Evolutionary conservation across 2,329 filamentous ascomycete species (phyloP).

Genomic region (Gyromitra esculenta): DNA sequence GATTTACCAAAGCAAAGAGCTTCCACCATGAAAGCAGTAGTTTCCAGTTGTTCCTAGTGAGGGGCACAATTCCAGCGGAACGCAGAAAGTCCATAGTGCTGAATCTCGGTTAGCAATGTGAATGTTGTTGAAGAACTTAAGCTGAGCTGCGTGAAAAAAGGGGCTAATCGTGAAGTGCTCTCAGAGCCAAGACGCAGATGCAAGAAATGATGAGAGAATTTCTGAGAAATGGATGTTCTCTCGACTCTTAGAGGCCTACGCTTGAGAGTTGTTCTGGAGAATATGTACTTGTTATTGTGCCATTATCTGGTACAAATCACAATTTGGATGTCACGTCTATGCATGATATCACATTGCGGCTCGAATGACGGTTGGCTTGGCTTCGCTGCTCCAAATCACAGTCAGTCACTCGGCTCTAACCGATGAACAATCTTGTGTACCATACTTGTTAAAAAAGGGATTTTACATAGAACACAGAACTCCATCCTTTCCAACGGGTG

Average conservation of each 20-base stretch:
- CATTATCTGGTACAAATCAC: too few relatives aligned
- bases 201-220: neutral
- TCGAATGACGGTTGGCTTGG: too few relatives aligned
- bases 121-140: neutral
- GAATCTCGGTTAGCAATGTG: neutral
- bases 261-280: too few relatives aligned
- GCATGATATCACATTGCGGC: too few relatives aligned
- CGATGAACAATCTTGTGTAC: too few relatives aligned
- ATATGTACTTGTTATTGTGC: too few relatives aligned
- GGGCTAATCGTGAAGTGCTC: neutral
- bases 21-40: slow-evolving; percentile 48
- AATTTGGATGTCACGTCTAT: too few relatives aligned
- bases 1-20: slow-evolving; percentile 48
- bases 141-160: neutral
- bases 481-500: too few relatives aligned
- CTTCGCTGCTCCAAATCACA: too few relatives aligned
- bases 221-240: neutral
- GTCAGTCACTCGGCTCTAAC: too few relatives aligned
- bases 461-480: too few relatives aligned
- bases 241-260: neutral
- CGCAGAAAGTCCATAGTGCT: slow-evolving; percentile 31
- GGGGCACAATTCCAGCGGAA: slow-evolving; percentile 45
- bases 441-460: too few relatives aligned
- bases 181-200: neutral
- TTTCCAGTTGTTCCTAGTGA: slow-evolving; percentile 46